Base-by-base conservation (phyloP, 164 flowering plant genomes). In the Vitis cinerea region DNA sequence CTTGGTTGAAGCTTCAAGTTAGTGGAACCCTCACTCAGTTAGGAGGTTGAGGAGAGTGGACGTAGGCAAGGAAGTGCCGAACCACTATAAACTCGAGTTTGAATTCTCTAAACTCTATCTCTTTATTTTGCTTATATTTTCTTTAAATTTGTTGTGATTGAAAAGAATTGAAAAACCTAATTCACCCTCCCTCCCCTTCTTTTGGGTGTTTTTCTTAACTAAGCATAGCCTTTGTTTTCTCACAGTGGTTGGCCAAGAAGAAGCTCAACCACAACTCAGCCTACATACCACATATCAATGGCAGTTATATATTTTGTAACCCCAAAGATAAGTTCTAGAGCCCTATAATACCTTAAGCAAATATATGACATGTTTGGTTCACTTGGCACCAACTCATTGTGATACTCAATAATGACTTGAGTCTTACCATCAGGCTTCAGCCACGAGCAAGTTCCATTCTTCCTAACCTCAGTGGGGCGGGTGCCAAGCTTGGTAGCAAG, bases 401-500 rank as follows among this genome's bases (percentile, higher is more conserved):
- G 74, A 79, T 89, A 89, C 77, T 89, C 94, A 37, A 89, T 86
- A 16, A 90, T 89, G 65, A 89, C 94, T 66, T 89, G 94, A 75
- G 91, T 89, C 87, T 89, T 89, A 8, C 93, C 93, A 70, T 89
- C 93, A 2, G 91, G 93, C 47, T 91, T 80, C 63, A 88, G 78
- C 93, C 93, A 88, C 5, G 88, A 23, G 71, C 90, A 88, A 61
- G 93, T 87, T 3, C 90, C 87, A 53, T 89, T 84, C 83, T 89
- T 89, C 59, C 93, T 81, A 50, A 87, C 93, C 64, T 89, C 88
- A 8, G 93, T 89, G 47, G 85, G 86, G 57, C 84, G 82, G 9
- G 91, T 91, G 8, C 93, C 91, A 23, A 89, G 87, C 83, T 89
- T 89, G 76, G 91, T 89, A 13, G 91, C 94, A 51, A 89, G 88